Base-by-base conservation (phyloP, 129 eudicot genomes). In the Flaveria ramosissima region DNA sequence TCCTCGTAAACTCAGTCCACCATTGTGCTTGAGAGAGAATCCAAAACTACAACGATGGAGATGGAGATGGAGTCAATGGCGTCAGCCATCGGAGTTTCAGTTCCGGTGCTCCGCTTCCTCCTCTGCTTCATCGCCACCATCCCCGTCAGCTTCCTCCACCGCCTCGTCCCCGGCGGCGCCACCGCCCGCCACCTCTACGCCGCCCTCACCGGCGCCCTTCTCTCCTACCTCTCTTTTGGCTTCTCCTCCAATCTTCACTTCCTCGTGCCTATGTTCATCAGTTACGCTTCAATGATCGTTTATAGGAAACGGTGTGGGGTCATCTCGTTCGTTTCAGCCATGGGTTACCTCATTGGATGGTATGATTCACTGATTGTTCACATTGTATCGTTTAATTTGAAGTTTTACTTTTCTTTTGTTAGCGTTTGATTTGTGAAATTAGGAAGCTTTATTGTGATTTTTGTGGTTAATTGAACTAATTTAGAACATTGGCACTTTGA, bases 311-410 rank as follows among this genome's bases (percentile, higher is more conserved):
- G 89, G 74, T 94, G 97, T 39, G 98, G 98, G 15, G 42, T 88
- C 41, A 76, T 94, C 68, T 77, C 97, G 1, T 94, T 91, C 77
- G 59, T 91, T 47, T 53, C 83, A 30, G 96, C 96, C 27, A 82
- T 94, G 73, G 98, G 93, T 3, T 94, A 94, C 73, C 96, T 94
- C 79, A 94, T 94, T 72, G 98, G 98, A 57, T 94, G 97, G 98
- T 94, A 84, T 17, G 70, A 36, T 30, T 30, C 6, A 30, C 36
- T 4, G 36, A 30, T 68, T 2, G 41, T 30, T 45, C 51, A 21
- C 63, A 63, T 63, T 75, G 20, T 6, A 61, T 74, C 71, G 61
- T 62, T 53, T 36, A 42, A 9, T 68, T 55, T 24, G 27, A 69
- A 77, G 36, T 30, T 30, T 30, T 3, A 30, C 20, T 5, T 56